Evolutionary conservation across 169 alveolate genomes (phyloP).

Genomic region (Plasmodium sp.): DNA sequence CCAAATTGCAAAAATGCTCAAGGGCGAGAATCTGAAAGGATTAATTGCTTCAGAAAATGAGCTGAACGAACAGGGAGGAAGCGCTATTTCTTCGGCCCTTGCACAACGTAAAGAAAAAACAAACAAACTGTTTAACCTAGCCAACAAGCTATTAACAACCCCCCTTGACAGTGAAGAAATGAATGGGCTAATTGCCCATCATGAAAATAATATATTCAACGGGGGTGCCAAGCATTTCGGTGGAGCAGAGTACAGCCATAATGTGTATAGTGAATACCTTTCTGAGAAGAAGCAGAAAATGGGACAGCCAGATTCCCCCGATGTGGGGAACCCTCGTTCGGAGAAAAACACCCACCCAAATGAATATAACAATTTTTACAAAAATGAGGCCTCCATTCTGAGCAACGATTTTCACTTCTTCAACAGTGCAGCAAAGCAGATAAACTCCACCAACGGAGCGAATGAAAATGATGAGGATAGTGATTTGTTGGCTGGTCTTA

Average conservation of each 20-base stretch:
- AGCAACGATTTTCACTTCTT: constrained; percentile 25
- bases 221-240: not conserved
- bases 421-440: not conserved
- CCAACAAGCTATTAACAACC: not conserved
- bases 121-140: constrained; percentile 5
- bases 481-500: not conserved
- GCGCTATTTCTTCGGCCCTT: not conserved
- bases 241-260: not conserved
- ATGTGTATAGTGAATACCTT: not conserved
- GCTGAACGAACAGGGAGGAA: not conserved
- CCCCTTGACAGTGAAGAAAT: not conserved
- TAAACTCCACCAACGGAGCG: not conserved
- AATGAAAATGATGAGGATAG: constrained; percentile 7
- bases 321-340: not conserved
- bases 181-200: not conserved
- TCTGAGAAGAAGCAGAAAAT: constrained; percentile 3
- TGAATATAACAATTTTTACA: constrained; percentile 11
- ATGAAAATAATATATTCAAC: not conserved
- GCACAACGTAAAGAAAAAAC: constrained; percentile 7
- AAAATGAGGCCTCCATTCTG: constrained; percentile 5
- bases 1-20: constrained; percentile 2
- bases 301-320: not conserved
- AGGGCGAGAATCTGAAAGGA: constrained; percentile 13
- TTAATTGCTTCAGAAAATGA: not conserved
- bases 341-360: not conserved